phyloP scores from a whole-genome alignment of 78 protist genomes.

The Dictyostelium citrinum region DNA sequence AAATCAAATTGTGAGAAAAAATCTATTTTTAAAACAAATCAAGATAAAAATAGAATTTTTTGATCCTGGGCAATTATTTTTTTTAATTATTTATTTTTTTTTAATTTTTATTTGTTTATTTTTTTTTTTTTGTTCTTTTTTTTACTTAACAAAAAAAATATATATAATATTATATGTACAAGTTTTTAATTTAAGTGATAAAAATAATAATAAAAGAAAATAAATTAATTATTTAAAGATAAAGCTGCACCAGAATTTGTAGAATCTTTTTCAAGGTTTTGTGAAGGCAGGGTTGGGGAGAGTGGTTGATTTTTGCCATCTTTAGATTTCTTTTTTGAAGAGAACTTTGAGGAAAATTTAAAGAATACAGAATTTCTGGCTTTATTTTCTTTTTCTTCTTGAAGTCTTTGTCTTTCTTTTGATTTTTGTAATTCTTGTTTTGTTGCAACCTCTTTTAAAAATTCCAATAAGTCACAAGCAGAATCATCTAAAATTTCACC shows the following conservation, averaged over 20 bases:
- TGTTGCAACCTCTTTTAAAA: slow-evolving; percentile 18
- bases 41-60: too few species aligned
- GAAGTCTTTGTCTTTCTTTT: neutral
- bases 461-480: slow-evolving; percentile 30
- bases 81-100: too few species aligned
- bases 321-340: neutral
- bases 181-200: neutral
- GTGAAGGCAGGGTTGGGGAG: neutral
- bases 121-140: neutral
- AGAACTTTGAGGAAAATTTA: neutral
- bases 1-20: too few species aligned
- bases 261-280: neutral
- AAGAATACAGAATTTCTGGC: neutral
- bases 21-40: too few species aligned
- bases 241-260: neutral
- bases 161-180: neutral
- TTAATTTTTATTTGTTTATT: neutral
- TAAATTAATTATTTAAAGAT: neutral
- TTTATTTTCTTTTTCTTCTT: neutral
- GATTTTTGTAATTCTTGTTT: neutral
- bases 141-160: neutral
- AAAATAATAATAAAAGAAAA: too few species aligned
- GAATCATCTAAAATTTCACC: slow-evolving; percentile 26
- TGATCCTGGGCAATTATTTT: too few species aligned
- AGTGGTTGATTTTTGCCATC: neutral